Evolutionary conservation across 352 stramenopile genomes (phyloP).

Genomic region (Phytophthora melonis): DNA sequence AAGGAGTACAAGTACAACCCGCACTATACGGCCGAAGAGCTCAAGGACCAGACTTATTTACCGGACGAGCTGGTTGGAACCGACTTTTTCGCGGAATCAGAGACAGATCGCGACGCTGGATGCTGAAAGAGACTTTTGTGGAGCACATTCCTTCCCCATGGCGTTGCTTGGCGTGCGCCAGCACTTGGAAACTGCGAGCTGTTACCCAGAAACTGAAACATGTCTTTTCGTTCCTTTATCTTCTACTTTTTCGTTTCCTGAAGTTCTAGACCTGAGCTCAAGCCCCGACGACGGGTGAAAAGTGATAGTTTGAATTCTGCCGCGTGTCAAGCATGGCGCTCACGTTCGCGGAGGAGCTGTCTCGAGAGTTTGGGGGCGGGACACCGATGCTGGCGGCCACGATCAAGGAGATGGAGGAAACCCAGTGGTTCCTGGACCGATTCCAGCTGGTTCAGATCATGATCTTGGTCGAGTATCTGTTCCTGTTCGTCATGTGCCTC

Average conservation of each 20-base stretch:
- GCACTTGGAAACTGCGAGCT: constrained; percentile 19
- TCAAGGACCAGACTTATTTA: constrained; percentile 88
- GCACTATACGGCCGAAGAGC: constrained; percentile 67
- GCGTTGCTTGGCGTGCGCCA: background rate
- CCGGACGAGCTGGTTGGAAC: constrained; percentile 69
- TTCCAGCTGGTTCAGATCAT: constrained; percentile 54
- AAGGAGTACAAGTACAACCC: constrained; percentile 90
- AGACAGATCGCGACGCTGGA: constrained; percentile 11
- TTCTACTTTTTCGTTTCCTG: constrained; percentile 5
- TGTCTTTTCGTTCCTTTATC: constrained; percentile 20
- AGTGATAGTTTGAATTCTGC: constrained; percentile 5
- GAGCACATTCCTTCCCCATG: background rate
- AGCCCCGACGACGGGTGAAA: background rate
- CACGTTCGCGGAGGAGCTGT: background rate
- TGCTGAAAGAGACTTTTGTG: background rate
- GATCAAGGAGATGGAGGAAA: constrained; percentile 10
- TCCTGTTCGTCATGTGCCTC: constrained; percentile 55
- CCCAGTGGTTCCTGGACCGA: constrained; percentile 31
- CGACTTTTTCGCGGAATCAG: constrained; percentile 60
- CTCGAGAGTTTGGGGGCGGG: background rate
- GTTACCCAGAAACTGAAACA: constrained; percentile 22
- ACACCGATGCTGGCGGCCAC: background rate
- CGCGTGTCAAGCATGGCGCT: background rate
- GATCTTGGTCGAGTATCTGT: constrained; percentile 52
- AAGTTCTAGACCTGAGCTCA: background rate